These are phyloP conservation scores for Cercis canadensis DNA, from an alignment of 306 rosid genomes.

Conservation along the genomic window DNA sequence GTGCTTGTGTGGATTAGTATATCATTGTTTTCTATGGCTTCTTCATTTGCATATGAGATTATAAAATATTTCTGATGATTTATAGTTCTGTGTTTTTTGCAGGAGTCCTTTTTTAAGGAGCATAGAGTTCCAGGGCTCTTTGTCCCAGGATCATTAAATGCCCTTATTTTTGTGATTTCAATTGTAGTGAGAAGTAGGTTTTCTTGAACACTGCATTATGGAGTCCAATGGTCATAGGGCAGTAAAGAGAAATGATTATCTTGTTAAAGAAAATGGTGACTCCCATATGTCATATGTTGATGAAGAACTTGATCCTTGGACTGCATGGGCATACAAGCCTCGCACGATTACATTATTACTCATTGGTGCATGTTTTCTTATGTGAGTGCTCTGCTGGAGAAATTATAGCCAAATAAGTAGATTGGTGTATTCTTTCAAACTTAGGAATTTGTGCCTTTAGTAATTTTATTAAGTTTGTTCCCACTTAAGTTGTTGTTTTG, in stretches of 20 bases:
- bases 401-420: conserved; percentile 20
- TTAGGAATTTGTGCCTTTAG: conserved; percentile 4
- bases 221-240: conserved; percentile 72
- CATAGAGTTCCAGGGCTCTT: conserved; percentile 30
- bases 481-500: conserved; percentile 4
- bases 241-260: conserved; percentile 57
- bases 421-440: conserved; percentile 12
- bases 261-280: conserved; percentile 70
- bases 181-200: conserved; percentile 51
- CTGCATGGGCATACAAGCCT: conserved; percentile 99
- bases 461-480: conserved; percentile 6
- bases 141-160: conserved; percentile 27
- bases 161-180: conserved; percentile 39
- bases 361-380: conserved; percentile 93
- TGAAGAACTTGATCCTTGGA: conserved; percentile 98
- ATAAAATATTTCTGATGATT: conserved; percentile 8
- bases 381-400: conserved; percentile 65
- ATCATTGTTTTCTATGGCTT: conserved; percentile 18
- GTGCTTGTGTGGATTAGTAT: not conserved
- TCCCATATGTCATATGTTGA: conserved; percentile 50
- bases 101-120: conserved; percentile 31
- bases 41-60: conserved; percentile 13
- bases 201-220: conserved; percentile 53
- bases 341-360: conserved; percentile 90
- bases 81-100: conserved; percentile 37